Evolutionary conservation across 2,329 filamentous ascomycete species (phyloP).

Genomic region (Periconia sp.): DNA sequence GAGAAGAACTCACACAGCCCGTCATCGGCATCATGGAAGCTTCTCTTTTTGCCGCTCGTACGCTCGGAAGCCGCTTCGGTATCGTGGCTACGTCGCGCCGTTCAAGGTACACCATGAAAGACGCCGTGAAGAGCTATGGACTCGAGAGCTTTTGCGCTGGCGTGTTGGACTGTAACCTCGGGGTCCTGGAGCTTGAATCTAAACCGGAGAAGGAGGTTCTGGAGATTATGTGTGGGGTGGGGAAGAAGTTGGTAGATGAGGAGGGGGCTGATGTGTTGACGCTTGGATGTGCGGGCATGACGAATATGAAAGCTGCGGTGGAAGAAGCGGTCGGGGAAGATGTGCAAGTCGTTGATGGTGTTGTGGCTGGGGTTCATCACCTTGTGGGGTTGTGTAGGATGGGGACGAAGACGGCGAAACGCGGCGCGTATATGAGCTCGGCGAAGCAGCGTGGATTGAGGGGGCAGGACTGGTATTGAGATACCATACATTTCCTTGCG

Average conservation of each 20-base stretch:
- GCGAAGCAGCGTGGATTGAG: constrained; percentile 38
- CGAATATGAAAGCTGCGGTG: constrained; percentile 48
- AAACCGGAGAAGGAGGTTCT: constrained; percentile 44
- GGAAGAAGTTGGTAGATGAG: constrained; percentile 42
- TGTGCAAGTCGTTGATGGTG: constrained; percentile 56
- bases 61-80: constrained; percentile 52
- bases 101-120: constrained; percentile 45
- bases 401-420: constrained; percentile 50
- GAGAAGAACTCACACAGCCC: constrained; percentile 50
- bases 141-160: constrained; percentile 48
- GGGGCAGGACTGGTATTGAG: constrained; percentile 40
- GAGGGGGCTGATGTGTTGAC: constrained; percentile 48
- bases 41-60: constrained; percentile 52
- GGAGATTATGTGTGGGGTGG: constrained; percentile 43
- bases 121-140: constrained; percentile 46
- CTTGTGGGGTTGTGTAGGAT: constrained; percentile 50
- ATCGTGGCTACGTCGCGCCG: constrained; percentile 47
- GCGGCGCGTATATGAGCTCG: constrained; percentile 47
- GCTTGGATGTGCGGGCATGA: constrained; percentile 55
- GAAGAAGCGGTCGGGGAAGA: constrained; percentile 50
- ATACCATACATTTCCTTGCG: no score
- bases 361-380: constrained; percentile 52
- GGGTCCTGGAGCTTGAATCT: constrained; percentile 50
- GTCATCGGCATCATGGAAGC: constrained; percentile 57
- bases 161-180: constrained; percentile 45